These are phyloP conservation scores for Acanthamoeba sp. DNA, from an alignment of 208 protist genomes.

Conservation along the genomic window DNA sequence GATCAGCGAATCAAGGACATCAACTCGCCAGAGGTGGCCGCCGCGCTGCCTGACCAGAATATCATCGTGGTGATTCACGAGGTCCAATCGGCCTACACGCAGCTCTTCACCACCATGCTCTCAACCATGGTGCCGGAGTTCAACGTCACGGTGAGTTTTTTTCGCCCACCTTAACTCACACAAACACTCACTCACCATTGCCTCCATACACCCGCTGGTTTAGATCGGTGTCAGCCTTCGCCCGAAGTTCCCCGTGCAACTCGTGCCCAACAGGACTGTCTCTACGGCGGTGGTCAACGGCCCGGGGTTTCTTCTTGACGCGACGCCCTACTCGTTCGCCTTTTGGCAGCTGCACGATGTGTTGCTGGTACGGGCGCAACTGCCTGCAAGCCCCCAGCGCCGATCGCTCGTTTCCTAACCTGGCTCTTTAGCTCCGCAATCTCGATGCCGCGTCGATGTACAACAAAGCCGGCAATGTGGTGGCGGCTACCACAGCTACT, in stretches of 20 bases:
- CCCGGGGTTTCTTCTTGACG: background rate
- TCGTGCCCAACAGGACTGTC: background rate
- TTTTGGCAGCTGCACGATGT: conserved; percentile 4
- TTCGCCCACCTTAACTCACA: background rate
- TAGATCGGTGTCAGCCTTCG: background rate
- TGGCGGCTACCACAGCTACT: background rate
- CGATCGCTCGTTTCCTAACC: background rate
- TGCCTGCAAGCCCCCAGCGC: background rate
- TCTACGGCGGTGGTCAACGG: background rate
- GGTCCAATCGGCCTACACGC: background rate
- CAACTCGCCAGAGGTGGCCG: background rate
- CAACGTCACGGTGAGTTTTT: background rate
- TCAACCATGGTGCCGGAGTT: background rate
- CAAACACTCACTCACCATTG: no score
- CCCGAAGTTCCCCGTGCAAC: background rate
- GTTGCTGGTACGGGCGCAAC: background rate
- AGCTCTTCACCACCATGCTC: conserved; percentile 37
- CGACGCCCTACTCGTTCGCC: background rate
- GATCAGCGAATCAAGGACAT: background rate
- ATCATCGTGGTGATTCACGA: background rate
- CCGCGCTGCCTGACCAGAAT: background rate
- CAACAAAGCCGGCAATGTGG: background rate
- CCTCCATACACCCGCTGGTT: background rate
- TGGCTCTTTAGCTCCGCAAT: background rate
- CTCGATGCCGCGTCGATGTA: background rate